These are phyloP conservation scores for Elsinoe ampelina DNA, from an alignment of 2,329 filamentous ascomycete genomes.

Conservation along the genomic window DNA sequence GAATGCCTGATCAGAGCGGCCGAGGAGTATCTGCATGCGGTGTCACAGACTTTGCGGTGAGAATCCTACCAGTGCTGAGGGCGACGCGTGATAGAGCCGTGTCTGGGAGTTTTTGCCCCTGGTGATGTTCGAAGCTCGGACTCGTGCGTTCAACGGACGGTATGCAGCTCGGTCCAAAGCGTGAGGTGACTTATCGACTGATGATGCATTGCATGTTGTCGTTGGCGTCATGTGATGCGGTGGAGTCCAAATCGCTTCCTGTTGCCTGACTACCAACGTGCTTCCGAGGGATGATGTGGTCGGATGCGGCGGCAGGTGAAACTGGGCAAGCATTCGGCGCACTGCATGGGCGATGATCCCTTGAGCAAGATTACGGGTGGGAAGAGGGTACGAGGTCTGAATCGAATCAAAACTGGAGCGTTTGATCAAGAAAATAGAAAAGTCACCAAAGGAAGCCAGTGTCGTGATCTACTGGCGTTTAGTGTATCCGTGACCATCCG, in stretches of 20 bases:
- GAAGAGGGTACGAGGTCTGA: background rate
- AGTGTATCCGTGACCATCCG: background rate
- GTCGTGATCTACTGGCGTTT: background rate
- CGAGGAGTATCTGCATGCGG: background rate
- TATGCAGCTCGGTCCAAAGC: no score
- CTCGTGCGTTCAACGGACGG: background rate
- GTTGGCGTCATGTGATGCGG: no score
- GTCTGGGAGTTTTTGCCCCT: background rate
- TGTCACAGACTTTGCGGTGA: background rate
- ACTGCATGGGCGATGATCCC: constrained; percentile 1
- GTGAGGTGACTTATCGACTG: no score
- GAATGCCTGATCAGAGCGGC: background rate
- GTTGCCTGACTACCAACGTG: background rate
- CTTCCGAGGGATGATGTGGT: background rate
- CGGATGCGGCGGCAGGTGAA: constrained; percentile 11
- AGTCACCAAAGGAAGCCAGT: background rate
- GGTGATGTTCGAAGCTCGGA: background rate
- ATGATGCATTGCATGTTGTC: no score
- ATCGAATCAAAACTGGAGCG: background rate
- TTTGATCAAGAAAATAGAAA: background rate
- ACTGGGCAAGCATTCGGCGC: background rate
- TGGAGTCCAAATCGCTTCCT: background rate
- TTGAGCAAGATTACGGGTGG: background rate
- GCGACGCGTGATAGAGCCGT: background rate
- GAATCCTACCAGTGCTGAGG: background rate